These are phyloP conservation scores for Brassica carinata DNA, from an alignment of 345 rosid genomes.

Conservation along the genomic window DNA sequence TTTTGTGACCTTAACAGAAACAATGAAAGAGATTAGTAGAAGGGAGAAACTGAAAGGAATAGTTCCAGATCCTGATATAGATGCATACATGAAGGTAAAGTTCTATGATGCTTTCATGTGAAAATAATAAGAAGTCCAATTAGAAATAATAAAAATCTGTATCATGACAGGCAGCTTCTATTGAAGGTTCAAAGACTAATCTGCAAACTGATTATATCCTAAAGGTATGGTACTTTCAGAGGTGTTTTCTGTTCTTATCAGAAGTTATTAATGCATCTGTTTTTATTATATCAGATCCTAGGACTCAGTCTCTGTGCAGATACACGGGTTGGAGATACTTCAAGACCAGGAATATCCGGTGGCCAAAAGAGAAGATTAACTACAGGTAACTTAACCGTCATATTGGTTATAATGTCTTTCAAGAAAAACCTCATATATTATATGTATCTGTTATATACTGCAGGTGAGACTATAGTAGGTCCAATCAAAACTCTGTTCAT, in stretches of 20 bases:
- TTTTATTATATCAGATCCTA: constrained; percentile 40
- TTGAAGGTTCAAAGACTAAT: constrained; percentile 38
- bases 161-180: constrained; percentile 40
- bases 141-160: neutral
- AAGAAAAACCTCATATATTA: neutral
- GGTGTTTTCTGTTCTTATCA: neutral
- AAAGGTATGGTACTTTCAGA: constrained; percentile 34
- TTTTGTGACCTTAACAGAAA: constrained; percentile 8
- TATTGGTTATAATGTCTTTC: neutral
- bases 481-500: constrained; percentile 78
- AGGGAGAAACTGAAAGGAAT: constrained; percentile 27
- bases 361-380: constrained; percentile 52
- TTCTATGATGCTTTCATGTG: neutral
- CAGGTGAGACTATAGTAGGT: constrained; percentile 90
- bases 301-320: constrained; percentile 51
- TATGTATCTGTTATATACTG: neutral
- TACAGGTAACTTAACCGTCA: constrained; percentile 38
- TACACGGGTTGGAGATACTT: constrained; percentile 37
- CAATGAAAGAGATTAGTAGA: constrained; percentile 32
- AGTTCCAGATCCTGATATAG: constrained; percentile 39
- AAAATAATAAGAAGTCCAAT: neutral
- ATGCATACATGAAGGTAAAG: constrained; percentile 39
- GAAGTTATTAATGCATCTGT: neutral
- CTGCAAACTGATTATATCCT: constrained; percentile 51
- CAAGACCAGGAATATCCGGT: constrained; percentile 52